Evolutionary conservation across 2,329 filamentous ascomycete genomes (phyloP).

Genomic region (Penicillium sp.): DNA sequence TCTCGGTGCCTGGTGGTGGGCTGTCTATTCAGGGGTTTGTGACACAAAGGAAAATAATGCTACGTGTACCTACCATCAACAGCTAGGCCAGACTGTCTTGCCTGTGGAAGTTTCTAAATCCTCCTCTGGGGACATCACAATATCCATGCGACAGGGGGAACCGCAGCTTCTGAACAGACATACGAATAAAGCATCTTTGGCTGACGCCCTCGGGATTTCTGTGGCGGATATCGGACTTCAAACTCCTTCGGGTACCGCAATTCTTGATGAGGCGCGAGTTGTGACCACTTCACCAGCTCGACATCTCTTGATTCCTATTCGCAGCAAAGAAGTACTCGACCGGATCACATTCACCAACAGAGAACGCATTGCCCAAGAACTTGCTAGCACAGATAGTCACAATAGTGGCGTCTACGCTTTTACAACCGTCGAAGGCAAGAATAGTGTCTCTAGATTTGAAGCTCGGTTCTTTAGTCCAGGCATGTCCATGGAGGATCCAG

Average conservation of each 20-base stretch:
- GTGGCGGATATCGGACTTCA: conserved; percentile 11
- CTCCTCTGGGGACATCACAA: neutral
- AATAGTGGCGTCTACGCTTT: conserved; percentile 24
- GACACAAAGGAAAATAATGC: neutral
- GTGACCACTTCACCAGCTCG: conserved; percentile 22
- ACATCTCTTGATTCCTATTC: conserved; percentile 21
- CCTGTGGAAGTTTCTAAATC: conserved; percentile 1
- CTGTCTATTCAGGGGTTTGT: conserved; percentile 16
- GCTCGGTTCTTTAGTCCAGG: conserved; percentile 26
- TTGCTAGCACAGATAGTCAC: conserved; percentile 10
- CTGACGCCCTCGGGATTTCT: conserved; percentile 11
- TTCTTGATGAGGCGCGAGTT: conserved; percentile 9
- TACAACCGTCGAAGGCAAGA: neutral
- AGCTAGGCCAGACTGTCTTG: conserved; percentile 4
- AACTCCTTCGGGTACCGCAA: neutral
- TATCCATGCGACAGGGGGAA: conserved; percentile 13
- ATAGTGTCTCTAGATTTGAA: conserved; percentile 8
- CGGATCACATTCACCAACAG: conserved; percentile 8
- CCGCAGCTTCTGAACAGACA: conserved; percentile 14
- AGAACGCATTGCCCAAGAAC: conserved; percentile 13
- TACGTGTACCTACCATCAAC: neutral
- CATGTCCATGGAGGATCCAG: conserved; percentile 26
- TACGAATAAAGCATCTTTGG: conserved; percentile 7
- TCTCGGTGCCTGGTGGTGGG: conserved; percentile 26
- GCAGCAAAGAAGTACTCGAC: conserved; percentile 12